Evolutionary conservation across 2,329 filamentous ascomycete genomes (phyloP).

Genomic region (Penicillium sp.): DNA sequence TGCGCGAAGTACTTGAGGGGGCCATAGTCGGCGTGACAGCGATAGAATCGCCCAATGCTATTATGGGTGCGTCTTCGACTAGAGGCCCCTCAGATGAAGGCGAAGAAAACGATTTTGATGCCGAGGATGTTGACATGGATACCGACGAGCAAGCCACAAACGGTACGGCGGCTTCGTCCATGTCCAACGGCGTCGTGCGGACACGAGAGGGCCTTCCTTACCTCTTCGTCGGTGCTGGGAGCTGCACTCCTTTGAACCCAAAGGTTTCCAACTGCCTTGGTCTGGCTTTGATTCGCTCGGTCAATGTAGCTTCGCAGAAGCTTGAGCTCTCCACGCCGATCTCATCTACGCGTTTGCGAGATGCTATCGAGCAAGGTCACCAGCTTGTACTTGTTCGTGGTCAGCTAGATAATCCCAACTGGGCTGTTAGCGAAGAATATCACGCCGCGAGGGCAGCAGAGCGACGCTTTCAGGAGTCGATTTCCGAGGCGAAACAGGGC

Average conservation of each 20-base stretch:
- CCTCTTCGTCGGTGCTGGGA: constrained; percentile 42
- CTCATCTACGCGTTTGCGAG: constrained; percentile 25
- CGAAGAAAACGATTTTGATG: constrained; percentile 7
- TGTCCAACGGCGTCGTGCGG: constrained; percentile 32
- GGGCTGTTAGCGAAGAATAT: constrained; percentile 44
- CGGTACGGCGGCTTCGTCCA: neutral
- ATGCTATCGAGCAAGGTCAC: constrained; percentile 32
- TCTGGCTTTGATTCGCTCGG: constrained; percentile 45
- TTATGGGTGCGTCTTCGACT: constrained; percentile 16
- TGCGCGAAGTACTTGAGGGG: constrained; percentile 52
- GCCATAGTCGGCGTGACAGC: constrained; percentile 52
- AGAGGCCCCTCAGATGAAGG: neutral
- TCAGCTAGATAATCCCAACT: constrained; percentile 42
- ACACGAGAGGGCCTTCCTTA: constrained; percentile 50
- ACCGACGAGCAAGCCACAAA: constrained; percentile 5
- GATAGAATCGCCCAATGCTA: constrained; percentile 40
- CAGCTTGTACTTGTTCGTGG: constrained; percentile 49
- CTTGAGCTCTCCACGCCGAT: constrained; percentile 50
- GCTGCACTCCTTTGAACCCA: constrained; percentile 46
- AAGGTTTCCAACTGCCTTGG: constrained; percentile 47
- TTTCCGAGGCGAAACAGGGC: constrained; percentile 21
- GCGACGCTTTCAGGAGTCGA: constrained; percentile 26
- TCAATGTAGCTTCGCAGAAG: constrained; percentile 37
- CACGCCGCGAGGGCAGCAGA: constrained; percentile 38
- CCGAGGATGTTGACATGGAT: constrained; percentile 21